phyloP scores from a whole-genome alignment of 257 asterid species.

The Nicotiana otophora region DNA sequence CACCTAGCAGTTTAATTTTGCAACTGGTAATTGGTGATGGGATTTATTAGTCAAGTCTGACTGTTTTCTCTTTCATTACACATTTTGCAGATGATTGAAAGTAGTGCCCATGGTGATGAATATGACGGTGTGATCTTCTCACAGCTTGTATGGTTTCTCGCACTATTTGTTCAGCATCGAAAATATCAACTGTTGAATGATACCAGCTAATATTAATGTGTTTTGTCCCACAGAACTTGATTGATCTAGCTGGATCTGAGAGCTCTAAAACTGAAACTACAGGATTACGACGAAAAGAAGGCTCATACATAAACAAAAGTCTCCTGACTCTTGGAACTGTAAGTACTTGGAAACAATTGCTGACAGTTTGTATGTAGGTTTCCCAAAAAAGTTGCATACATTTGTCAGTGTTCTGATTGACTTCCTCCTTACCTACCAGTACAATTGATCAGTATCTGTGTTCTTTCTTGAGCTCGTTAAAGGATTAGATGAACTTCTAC shows the following conservation, averaged over 20 bases:
- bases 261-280: slow-evolving; percentile 98
- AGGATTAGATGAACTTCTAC: neutral
- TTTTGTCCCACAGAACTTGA: slow-evolving; percentile 57
- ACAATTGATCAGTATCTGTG: neutral
- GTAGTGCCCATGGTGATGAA: slow-evolving; percentile 93
- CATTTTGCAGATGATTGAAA: slow-evolving; percentile 82
- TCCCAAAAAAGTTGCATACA: neutral
- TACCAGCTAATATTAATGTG: slow-evolving; percentile 13
- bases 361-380: neutral
- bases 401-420: neutral
- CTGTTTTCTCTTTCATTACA: slow-evolving; percentile 1
- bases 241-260: slow-evolving; percentile 97
- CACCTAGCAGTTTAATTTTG: neutral
- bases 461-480: neutral
- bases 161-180: slow-evolving; percentile 11
- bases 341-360: slow-evolving; percentile 25
- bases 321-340: slow-evolving; percentile 98
- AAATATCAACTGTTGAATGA: neutral
- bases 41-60: neutral
- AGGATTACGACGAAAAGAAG: slow-evolving; percentile 94
- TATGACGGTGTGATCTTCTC: slow-evolving; percentile 96
- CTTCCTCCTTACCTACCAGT: neutral
- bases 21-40: neutral
- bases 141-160: slow-evolving; percentile 63
- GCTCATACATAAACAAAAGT: slow-evolving; percentile 94